Percentiles rank a stretch among this genome's conserved stretches.
These are phyloP conservation scores for Monilinia fructicola DNA, from an alignment of 2,329 filamentous ascomycete species.

Conservation along the genomic window DNA sequence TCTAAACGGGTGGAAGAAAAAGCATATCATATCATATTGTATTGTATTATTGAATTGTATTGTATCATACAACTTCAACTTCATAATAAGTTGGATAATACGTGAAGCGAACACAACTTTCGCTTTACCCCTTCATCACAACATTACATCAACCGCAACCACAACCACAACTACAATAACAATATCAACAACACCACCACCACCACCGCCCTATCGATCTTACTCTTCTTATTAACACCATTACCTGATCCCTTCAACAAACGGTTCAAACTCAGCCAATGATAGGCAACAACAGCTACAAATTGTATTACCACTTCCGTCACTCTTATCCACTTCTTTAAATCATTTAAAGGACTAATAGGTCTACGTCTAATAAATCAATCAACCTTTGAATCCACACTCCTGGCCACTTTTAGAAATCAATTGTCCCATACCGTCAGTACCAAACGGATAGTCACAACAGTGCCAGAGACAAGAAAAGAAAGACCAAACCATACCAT, in stretches of 20 bases:
- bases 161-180: not conserved
- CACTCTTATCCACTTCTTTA: slow-evolving; percentile 8
- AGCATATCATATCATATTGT: too few species aligned
- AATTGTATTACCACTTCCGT: slow-evolving; percentile 10
- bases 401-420: not conserved
- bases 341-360: not conserved
- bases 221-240: not conserved
- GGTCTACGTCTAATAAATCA: not conserved
- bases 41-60: too few species aligned
- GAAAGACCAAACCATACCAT: too few species aligned
- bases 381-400: not conserved
- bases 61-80: too few species aligned
- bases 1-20: not conserved
- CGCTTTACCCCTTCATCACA: not conserved
- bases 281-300: not conserved
- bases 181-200: not conserved
- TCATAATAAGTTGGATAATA: too few species aligned
- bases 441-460: too few species aligned
- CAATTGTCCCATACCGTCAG: not conserved
- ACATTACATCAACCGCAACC: not conserved
- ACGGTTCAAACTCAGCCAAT: not conserved
- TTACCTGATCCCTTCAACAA: not conserved
- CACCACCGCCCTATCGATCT: not conserved
- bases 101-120: not conserved
- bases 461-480: too few species aligned